phyloP scores from a whole-genome alignment of 345 rosid genomes.

The Dipteronia sinensis region DNA sequence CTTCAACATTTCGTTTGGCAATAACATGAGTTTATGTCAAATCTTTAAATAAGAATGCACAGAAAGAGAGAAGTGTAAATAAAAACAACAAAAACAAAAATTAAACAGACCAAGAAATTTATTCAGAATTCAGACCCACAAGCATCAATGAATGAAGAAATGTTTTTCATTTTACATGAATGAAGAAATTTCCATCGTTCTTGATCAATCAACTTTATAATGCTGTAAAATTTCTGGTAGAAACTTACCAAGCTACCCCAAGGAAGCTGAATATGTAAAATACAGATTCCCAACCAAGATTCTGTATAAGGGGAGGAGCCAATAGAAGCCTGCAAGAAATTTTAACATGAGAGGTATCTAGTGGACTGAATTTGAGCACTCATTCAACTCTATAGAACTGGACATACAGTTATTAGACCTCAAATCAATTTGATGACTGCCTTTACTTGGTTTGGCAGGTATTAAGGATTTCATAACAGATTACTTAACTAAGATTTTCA shows the following conservation, averaged over 20 bases:
- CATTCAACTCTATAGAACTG: not conserved
- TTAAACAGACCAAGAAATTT: not conserved
- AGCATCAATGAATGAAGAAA: not conserved
- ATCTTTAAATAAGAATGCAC: constrained; percentile 10
- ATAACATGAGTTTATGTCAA: constrained; percentile 24
- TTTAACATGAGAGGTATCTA: constrained; percentile 25
- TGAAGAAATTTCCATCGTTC: constrained; percentile 10
- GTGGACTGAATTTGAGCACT: constrained; percentile 8
- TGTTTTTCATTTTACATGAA: constrained; percentile 8
- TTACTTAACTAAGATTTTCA: constrained; percentile 4
- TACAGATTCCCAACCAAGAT: constrained; percentile 87
- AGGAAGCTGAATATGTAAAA: constrained; percentile 78
- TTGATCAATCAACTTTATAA: constrained; percentile 10
- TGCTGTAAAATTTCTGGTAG: not conserved
- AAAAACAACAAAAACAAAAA: not conserved
- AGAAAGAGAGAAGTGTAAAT: not conserved
- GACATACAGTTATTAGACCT: not conserved
- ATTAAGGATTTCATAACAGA: not conserved
- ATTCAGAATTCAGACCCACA: not conserved
- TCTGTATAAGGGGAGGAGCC: constrained; percentile 89
- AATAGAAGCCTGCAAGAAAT: constrained; percentile 77
- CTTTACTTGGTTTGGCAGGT: not conserved
- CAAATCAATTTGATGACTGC: not conserved
- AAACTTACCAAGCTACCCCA: constrained; percentile 81
- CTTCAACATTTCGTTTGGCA: constrained; percentile 46